Percentiles rank a stretch among this genome's conserved stretches.
phyloP scores from a whole-genome alignment of 805 yeast genomes.

The Yarrowia sp. region DNA sequence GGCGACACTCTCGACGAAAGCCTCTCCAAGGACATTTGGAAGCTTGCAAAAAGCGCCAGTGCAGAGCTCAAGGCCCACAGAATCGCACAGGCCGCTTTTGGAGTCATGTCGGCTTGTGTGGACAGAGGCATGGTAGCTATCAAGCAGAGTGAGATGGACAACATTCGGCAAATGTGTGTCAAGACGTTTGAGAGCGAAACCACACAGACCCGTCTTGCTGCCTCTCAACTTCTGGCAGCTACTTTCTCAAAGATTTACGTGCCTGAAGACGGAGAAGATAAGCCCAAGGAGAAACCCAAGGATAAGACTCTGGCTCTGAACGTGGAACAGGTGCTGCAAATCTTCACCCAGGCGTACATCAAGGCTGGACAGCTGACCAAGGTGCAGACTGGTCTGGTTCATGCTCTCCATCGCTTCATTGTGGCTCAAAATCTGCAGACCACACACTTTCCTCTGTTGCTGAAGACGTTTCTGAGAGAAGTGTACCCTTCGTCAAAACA shows the following conservation, averaged over 20 bases:
- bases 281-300: constrained; percentile 24
- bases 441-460: not conserved
- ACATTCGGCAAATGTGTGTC: constrained; percentile 42
- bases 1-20: constrained; percentile 50
- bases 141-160: constrained; percentile 47
- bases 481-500: constrained; percentile 16
- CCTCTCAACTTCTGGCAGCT: constrained; percentile 45
- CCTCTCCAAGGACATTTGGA: constrained; percentile 48
- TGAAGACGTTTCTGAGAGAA: constrained; percentile 25
- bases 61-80: constrained; percentile 46
- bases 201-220: constrained; percentile 46
- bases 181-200: constrained; percentile 45
- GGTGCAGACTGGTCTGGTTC: constrained; percentile 31
- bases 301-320: constrained; percentile 9
- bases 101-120: constrained; percentile 46
- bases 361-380: constrained; percentile 25
- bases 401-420: constrained; percentile 22
- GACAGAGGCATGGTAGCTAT: constrained; percentile 43
- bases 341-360: constrained; percentile 13
- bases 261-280: constrained; percentile 21
- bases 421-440: constrained; percentile 14
- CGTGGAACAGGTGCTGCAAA: constrained; percentile 15
- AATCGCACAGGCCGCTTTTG: constrained; percentile 48
- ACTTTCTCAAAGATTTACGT: constrained; percentile 11
- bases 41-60: constrained; percentile 45